Evolutionary conservation across 2,329 filamentous ascomycete species (phyloP).

Genomic region (Cytospora chrysosperma): DNA sequence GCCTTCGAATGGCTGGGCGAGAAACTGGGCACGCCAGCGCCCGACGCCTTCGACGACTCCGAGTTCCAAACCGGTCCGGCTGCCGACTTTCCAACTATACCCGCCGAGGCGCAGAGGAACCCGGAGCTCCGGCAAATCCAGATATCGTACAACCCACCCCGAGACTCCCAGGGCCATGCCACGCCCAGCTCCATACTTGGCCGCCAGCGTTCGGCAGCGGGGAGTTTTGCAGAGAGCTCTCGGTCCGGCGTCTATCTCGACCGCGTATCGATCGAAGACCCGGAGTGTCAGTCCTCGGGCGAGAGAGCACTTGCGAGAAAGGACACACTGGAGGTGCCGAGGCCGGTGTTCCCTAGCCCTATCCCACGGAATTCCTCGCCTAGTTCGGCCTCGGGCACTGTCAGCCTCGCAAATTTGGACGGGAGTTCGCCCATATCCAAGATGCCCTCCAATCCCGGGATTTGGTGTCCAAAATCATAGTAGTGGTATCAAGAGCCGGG

Average conservation of each 20-base stretch:
- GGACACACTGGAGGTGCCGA: slow-evolving; percentile 13
- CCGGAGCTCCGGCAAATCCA: slow-evolving; percentile 1
- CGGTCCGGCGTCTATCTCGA: slow-evolving; percentile 9
- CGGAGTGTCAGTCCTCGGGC: not conserved
- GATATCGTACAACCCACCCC: slow-evolving; percentile 10
- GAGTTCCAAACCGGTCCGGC: slow-evolving; percentile 2
- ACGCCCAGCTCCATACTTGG: not conserved
- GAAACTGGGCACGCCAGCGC: slow-evolving; percentile 8
- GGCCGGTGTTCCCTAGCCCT: not conserved
- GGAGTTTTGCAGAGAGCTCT: slow-evolving; percentile 5
- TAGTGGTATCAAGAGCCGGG: not conserved
- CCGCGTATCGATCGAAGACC: not conserved
- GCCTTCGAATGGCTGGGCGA: slow-evolving; percentile 11
- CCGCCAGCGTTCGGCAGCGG: not conserved
- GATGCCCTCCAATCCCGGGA: not conserved
- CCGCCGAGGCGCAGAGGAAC: slow-evolving; percentile 15
- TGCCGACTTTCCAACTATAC: slow-evolving; percentile 11
- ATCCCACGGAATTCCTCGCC: not conserved
- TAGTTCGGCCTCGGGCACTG: not conserved
- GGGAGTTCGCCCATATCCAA: not conserved
- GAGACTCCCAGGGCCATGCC: slow-evolving; percentile 1
- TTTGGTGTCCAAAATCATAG: not conserved
- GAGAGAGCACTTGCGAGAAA: not conserved
- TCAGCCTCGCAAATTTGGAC: not conserved
- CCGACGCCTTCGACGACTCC: slow-evolving; percentile 12